Conservation (phyloP, 495 filamentous ascomycete genomes). For the Cetradonia linearis region DNA sequence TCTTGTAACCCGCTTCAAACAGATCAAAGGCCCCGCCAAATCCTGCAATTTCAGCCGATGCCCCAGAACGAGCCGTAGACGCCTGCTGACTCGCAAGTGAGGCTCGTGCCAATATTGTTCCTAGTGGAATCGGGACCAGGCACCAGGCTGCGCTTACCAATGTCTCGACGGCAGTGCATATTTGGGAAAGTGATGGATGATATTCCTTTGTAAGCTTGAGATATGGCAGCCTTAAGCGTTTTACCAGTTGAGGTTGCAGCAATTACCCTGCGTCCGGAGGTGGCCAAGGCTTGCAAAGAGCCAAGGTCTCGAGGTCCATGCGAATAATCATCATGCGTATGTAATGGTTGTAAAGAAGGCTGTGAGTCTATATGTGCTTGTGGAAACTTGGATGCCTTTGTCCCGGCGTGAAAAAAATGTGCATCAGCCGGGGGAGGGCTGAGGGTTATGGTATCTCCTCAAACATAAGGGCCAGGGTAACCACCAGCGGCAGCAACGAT, state of each 20-base stretch:
- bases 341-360: neutral
- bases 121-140: slow-evolving; percentile 25
- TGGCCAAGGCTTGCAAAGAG: slow-evolving; percentile 40
- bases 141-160: slow-evolving; percentile 58
- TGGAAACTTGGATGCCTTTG: slow-evolving; percentile 40
- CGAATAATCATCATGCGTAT: neutral
- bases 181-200: slow-evolving; percentile 70
- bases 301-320: neutral
- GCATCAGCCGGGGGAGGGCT: slow-evolving; percentile 38
- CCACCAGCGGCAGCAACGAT: slow-evolving; percentile 88
- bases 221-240: slow-evolving; percentile 68
- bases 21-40: slow-evolving; percentile 89
- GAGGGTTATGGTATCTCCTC: slow-evolving; percentile 62
- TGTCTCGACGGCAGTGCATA: slow-evolving; percentile 91
- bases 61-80: slow-evolving; percentile 71
- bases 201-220: slow-evolving; percentile 73
- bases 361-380: slow-evolving; percentile 31
- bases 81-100: slow-evolving; percentile 40
- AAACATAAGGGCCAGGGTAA: slow-evolving; percentile 81
- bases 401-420: slow-evolving; percentile 90
- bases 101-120: slow-evolving; percentile 27
- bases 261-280: slow-evolving; percentile 82
- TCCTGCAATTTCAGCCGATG: slow-evolving; percentile 84
- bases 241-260: slow-evolving; percentile 69
- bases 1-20: slow-evolving; percentile 59